Evolutionary conservation across 306 rosid species (phyloP), one percentile per base, ranked within the genome.

Genomic region (Abrus precatorius): DNA sequence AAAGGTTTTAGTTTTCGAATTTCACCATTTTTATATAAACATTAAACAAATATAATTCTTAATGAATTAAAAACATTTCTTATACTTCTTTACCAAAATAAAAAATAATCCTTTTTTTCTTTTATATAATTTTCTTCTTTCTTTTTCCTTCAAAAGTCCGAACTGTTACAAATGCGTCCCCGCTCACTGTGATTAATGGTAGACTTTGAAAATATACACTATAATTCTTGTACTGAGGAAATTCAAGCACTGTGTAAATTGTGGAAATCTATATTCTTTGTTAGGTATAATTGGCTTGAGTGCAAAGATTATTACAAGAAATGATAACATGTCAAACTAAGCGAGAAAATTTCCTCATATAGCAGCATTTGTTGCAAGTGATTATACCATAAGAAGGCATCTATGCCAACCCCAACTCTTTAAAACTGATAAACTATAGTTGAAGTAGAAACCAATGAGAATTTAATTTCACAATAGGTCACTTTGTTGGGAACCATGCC

Each of bases 401-500:
- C 65, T 36, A 65, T 12, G 33, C 65, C 65, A 65, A 54, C 27
- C 32, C 67, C 66, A 53, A 27, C 36, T 40, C 30, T 27, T 10
- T 28, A 0, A 67, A 61, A 41, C 61, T 67, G 62, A 48, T 7
- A 78, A 67, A 66, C 4, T 64, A 11, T 34, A 44, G 9, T 28
- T 73, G 55, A 74, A 32, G 13, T 44, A 59, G 41, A 44, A 59
- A 62, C 34, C 1, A 76, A 36, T 4, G 41, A 71, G 60, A 80
- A 28, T 12, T 48, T 29, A 49, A 54, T 11, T 84, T 53, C 41
- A 74, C 4, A 69, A 44, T 9, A 6, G 44, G 65, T 13, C n/a
- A 66, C 44, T 64, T 68, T 59, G 72, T 80, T 43, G 80, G 73
- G 59, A 72, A 80, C 45, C 76, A 69, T 69, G 80, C 11, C 77